Base-by-base conservation (phyloP, 2,329 filamentous ascomycete genomes). In the Clonostachys sp. region DNA sequence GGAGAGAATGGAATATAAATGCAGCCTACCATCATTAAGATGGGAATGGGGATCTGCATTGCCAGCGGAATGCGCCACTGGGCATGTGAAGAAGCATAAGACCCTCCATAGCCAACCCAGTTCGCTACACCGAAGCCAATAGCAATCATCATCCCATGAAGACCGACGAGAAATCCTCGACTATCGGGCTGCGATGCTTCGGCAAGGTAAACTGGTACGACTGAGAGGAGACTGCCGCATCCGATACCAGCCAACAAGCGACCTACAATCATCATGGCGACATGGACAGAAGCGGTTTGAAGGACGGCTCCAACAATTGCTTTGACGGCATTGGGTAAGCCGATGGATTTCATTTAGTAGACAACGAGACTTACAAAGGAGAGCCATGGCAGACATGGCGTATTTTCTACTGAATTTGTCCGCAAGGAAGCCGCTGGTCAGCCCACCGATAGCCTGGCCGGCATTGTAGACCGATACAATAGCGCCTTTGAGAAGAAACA, bases 181-280 rank as follows among this genome's bases (percentile, higher is more conserved):
- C 72, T 62, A 24, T 71, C 66, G 3, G 72, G 70, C 2, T 66
- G 67, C 0, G 70, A 65, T 5, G 72, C 61, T 53, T 73, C 71
- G 33, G 66, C 63, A 55, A 68, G 74, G 50, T 64, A 63, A 16
- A 64, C 61, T n/a, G 62, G 70, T 46, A 66, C 56, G n/a, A 59
- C 50, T 46, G 59, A 59, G 12, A 60, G 55, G 3, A 56, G 47
- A 55, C 53, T 60, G 53, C 68, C 70, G 9, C 71, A 57, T 3
- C 66, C 63, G 10, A 72, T 50, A 2, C 70, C 70, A 14, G 67
- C 68, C 44, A 72, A 56, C 12, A 66, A 62, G 36, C 69, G 61
- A 4, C 67, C 67, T 57, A 51, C 54, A 44, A 70, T 70, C 7
- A 72, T 57, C 62, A 71, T 71, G 2, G 64, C 57, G 12, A 70